Conservation (phyloP, 2,329 filamentous ascomycete genomes). For the Aureobasidium namibiae region DNA sequence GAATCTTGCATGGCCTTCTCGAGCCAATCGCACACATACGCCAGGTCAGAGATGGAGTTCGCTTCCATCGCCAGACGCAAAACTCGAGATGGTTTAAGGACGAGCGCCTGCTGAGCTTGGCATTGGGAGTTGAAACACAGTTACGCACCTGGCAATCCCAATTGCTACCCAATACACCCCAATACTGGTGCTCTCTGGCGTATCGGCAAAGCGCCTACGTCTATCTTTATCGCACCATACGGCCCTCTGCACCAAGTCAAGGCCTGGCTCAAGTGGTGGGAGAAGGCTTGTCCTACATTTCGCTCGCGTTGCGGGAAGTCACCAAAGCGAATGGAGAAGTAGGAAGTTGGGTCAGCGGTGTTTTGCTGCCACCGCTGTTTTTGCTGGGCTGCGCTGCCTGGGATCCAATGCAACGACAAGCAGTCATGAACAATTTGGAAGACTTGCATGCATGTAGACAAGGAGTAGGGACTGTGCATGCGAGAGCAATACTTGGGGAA, state of each 20-base stretch:
- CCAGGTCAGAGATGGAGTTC: conserved; percentile 64
- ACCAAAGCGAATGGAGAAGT: background rate
- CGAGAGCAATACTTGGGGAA: conserved; percentile 46
- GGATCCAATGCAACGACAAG: conserved; percentile 44
- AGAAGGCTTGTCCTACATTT: conserved; percentile 48
- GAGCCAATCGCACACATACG: conserved; percentile 72
- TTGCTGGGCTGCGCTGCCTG: conserved; percentile 55
- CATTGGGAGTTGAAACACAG: conserved; percentile 65
- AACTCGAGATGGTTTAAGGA: conserved; percentile 59
- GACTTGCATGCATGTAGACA: conserved; percentile 44
- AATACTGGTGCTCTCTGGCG: conserved; percentile 49
- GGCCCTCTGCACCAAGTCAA: conserved; percentile 44
- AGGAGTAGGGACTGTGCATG: conserved; percentile 50
- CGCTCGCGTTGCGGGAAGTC: conserved; percentile 35
- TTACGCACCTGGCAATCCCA: conserved; percentile 67
- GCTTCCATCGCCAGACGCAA: conserved; percentile 54
- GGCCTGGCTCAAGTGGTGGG: conserved; percentile 52
- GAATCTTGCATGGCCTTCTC: conserved; percentile 46
- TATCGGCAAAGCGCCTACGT: conserved; percentile 57
- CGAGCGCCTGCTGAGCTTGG: conserved; percentile 63
- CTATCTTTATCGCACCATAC: conserved; percentile 53
- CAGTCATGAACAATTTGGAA: conserved; percentile 47
- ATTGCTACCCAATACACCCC: conserved; percentile 42
- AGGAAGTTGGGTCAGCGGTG: conserved; percentile 48
- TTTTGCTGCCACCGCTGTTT: conserved; percentile 54